Conservation (phyloP, 768 basidiomycete genomes). For the Hemileccinum rubropunctum region DNA sequence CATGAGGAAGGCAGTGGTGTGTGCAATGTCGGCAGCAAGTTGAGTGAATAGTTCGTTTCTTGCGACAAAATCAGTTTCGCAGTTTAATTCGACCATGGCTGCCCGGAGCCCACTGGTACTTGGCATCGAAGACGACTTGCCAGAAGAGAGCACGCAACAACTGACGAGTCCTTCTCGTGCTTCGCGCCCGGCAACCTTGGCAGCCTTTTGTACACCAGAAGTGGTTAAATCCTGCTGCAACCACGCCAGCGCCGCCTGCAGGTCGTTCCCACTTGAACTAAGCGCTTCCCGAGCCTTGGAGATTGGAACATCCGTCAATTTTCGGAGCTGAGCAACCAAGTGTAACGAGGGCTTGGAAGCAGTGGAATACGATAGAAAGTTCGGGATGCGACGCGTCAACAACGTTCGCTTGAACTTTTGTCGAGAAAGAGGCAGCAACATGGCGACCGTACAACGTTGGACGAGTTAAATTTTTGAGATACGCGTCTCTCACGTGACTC, state of each 20-base stretch:
- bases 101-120: slow-evolving; percentile 59
- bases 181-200: slow-evolving; percentile 73
- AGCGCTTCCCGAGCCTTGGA: slow-evolving; percentile 89
- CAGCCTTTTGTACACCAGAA: slow-evolving; percentile 76
- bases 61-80: slow-evolving; percentile 97
- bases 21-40: slow-evolving; percentile 76
- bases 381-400: neutral
- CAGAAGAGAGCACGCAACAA: slow-evolving; percentile 69
- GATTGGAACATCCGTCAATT: slow-evolving; percentile 77
- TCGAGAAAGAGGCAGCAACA: slow-evolving; percentile 14
- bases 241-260: slow-evolving; percentile 76
- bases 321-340: slow-evolving; percentile 84
- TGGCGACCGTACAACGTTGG: slow-evolving; percentile 1
- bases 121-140: slow-evolving; percentile 38
- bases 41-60: slow-evolving; percentile 78
- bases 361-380: slow-evolving; percentile 48
- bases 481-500: slow-evolving; percentile 22
- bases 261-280: slow-evolving; percentile 64
- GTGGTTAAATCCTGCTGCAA: slow-evolving; percentile 68
- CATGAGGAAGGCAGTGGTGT: slow-evolving; percentile 74
- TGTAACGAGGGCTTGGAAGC: slow-evolving; percentile 60
- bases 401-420: slow-evolving; percentile 3
- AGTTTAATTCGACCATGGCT: slow-evolving; percentile 88
- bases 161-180: slow-evolving; percentile 80
- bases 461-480: neutral